These are phyloP conservation scores for Silene latifolia DNA, from an alignment of 148 eudicot genomes.

Conservation along the genomic window DNA sequence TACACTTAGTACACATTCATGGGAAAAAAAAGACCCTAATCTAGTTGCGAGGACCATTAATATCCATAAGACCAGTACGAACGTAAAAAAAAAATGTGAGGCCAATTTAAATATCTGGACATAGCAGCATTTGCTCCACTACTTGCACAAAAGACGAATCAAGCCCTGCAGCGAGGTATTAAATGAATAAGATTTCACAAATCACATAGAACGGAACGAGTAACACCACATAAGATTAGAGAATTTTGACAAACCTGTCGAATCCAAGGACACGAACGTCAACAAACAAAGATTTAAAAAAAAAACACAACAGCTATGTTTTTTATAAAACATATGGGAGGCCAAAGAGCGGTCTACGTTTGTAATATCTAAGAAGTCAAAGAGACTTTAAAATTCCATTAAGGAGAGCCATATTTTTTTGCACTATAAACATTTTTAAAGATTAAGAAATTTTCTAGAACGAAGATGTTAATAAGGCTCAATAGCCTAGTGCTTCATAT, in stretches of 20 bases:
- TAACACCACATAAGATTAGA: constrained; percentile 11
- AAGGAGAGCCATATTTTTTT: constrained; percentile 7
- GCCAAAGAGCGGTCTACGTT: background rate
- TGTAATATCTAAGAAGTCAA: background rate
- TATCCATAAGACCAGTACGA: constrained; percentile 19
- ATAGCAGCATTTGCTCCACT: constrained; percentile 43
- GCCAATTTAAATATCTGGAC: constrained; percentile 31
- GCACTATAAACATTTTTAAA: background rate
- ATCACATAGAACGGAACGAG: constrained; percentile 14
- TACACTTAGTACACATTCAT: background rate
- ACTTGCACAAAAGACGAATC: constrained; percentile 38
- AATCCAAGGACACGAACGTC: constrained; percentile 26
- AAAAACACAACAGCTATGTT: background rate
- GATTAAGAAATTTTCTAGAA: background rate
- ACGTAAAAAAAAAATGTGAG: constrained; percentile 18
- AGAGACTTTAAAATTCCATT: background rate
- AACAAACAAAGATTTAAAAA: constrained; percentile 12
- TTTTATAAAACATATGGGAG: background rate
- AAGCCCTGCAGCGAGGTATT: constrained; percentile 58
- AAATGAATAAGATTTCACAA: constrained; percentile 18
- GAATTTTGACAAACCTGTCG: constrained; percentile 46
- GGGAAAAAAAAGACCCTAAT: constrained; percentile 14
- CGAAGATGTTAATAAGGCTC: background rate
- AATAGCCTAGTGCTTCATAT: constrained; percentile 24
- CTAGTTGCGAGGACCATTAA: constrained; percentile 3